Conservation (phyloP, 768 basidiomycete species). For the Tubosaeta sp. region DNA sequence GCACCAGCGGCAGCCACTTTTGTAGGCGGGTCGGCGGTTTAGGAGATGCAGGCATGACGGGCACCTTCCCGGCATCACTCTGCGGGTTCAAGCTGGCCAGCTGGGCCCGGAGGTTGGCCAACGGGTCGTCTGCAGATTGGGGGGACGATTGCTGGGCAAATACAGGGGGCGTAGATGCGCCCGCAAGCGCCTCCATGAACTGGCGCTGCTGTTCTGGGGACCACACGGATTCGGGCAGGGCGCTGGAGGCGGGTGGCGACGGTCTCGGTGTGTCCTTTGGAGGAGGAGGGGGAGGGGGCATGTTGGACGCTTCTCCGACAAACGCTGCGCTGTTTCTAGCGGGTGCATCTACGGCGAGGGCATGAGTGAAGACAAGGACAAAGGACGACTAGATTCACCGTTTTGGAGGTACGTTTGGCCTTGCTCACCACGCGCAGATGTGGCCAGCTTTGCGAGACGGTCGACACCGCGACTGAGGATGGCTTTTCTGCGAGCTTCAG, state of each 20-base stretch:
- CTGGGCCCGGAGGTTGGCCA: conserved; percentile 41
- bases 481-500: conserved; percentile 74
- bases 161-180: conserved; percentile 31
- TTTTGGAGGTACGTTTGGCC: conserved; percentile 50
- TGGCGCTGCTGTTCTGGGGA: conserved; percentile 65
- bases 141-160: conserved; percentile 6
- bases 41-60: conserved; percentile 16
- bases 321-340: conserved; percentile 25
- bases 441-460: conserved; percentile 75
- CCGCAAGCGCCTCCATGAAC: conserved; percentile 63
- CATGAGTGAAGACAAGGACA: neutral
- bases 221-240: conserved; percentile 53
- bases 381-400: conserved; percentile 25
- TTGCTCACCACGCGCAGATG: conserved; percentile 69
- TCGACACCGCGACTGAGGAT: conserved; percentile 69
- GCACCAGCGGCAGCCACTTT: conserved; percentile 61
- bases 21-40: conserved; percentile 47
- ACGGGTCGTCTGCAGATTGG: conserved; percentile 35
- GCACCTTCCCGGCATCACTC: conserved; percentile 24
- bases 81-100: conserved; percentile 21
- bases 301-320: conserved; percentile 34
- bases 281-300: conserved; percentile 24
- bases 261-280: conserved; percentile 23
- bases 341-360: conserved; percentile 8
- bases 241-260: conserved; percentile 14